Evolutionary conservation across 163 green algal species (phyloP).

Genomic region (Volvox carteri): DNA sequence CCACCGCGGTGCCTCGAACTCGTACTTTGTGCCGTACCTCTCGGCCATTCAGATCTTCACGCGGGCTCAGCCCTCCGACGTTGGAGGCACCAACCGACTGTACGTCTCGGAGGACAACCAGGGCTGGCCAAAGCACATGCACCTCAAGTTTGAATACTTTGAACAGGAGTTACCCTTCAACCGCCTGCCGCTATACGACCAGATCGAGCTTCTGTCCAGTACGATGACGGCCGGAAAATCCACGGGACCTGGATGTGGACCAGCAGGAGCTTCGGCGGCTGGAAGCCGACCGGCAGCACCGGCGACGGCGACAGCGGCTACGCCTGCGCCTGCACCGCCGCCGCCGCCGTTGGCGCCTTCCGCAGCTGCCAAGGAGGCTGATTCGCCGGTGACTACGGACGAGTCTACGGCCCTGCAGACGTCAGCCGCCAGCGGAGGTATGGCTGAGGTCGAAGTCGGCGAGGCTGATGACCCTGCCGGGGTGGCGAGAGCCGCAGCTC

Average conservation of each 20-base stretch:
- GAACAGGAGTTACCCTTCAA: conserved; percentile 84
- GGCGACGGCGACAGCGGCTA: too few relatives aligned
- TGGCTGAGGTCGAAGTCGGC: not conserved
- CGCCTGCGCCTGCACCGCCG: not conserved
- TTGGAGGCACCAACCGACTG: conserved; percentile 58
- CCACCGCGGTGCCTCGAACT: conserved; percentile 71
- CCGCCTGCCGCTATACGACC: conserved; percentile 78
- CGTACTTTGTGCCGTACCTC: conserved; percentile 90
- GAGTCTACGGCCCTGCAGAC: not conserved
- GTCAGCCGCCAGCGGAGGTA: not conserved
- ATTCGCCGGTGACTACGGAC: not conserved
- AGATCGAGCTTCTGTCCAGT: conserved; percentile 67
- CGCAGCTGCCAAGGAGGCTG: not conserved
- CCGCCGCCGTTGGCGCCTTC: not conserved
- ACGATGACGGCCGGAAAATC: conserved; percentile 27
- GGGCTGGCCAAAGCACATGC: conserved; percentile 73
- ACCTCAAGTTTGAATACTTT: conserved; percentile 81
- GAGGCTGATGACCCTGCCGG: not conserved
- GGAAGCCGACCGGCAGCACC: not conserved
- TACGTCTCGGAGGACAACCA: conserved; percentile 70
- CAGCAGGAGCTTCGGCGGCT: not conserved
- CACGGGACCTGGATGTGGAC: not conserved
- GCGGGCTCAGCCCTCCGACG: conserved; percentile 53
- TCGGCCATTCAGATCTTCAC: conserved; percentile 89
- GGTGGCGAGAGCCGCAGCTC: not conserved